Evolutionary conservation across 495 filamentous ascomycete genomes (phyloP).

Genomic region (Astrothelium macrocarpum): DNA sequence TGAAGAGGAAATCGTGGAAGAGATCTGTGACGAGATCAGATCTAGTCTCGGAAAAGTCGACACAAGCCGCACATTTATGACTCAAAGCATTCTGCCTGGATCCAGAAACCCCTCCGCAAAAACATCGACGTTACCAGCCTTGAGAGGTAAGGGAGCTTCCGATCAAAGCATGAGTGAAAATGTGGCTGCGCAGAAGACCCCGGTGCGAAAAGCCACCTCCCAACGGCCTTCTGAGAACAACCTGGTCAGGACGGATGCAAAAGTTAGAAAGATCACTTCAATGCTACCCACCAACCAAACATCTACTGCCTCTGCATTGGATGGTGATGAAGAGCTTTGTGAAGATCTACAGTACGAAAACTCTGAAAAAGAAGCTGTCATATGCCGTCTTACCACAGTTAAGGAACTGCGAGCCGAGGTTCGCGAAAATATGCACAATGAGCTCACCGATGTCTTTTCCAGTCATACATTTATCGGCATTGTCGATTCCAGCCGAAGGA

Average conservation of each 20-base stretch:
- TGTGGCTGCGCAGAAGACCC: slow-evolving; percentile 22
- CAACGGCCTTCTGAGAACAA: slow-evolving; percentile 75
- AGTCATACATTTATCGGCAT: slow-evolving; percentile 90
- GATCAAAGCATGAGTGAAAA: neutral
- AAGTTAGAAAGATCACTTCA: slow-evolving; percentile 86
- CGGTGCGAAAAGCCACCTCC: slow-evolving; percentile 30
- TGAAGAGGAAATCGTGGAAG: slow-evolving; percentile 92
- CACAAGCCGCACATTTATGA: slow-evolving; percentile 87
- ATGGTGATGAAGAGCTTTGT: slow-evolving; percentile 13
- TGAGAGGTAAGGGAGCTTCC: neutral
- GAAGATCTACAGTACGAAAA: slow-evolving; percentile 58
- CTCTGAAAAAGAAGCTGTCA: slow-evolving; percentile 55
- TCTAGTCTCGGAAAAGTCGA: slow-evolving; percentile 78
- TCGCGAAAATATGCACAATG: slow-evolving; percentile 76
- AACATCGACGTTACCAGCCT: slow-evolving; percentile 25
- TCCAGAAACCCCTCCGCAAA: slow-evolving; percentile 36
- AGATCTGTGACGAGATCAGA: slow-evolving; percentile 72
- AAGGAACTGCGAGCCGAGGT: slow-evolving; percentile 73
- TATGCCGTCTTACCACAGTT: slow-evolving; percentile 67
- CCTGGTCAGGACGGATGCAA: slow-evolving; percentile 83
- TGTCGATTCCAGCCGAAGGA: slow-evolving; percentile 75
- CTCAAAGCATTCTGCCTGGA: slow-evolving; percentile 79
- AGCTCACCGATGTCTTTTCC: slow-evolving; percentile 79
- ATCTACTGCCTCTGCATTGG: slow-evolving; percentile 14
- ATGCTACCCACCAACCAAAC: slow-evolving; percentile 58